Percentiles rank a stretch among this genome's conserved stretches.
These are phyloP conservation scores for Hygrophorus russula DNA, from an alignment of 768 basidiomycete species.

Conservation along the genomic window DNA sequence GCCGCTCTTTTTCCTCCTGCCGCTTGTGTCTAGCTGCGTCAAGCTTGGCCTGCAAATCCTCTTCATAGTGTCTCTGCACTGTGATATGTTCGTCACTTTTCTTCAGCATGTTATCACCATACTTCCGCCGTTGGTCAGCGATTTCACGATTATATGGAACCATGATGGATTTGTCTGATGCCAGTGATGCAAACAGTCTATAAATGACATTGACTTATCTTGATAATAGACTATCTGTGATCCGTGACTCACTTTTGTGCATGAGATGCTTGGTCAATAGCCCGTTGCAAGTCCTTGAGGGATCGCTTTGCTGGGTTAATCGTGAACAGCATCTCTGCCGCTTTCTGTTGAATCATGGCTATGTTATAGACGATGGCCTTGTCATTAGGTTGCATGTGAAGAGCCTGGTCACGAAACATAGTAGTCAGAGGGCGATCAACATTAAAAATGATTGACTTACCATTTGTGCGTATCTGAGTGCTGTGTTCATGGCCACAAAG, in stretches of 20 bases:
- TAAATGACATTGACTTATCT: not conserved
- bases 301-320: constrained; percentile 67
- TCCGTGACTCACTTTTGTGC: constrained; percentile 63
- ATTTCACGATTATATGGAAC: constrained; percentile 82
- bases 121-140: constrained; percentile 82
- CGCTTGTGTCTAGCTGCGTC: constrained; percentile 69
- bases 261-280: constrained; percentile 70
- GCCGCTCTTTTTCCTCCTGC: constrained; percentile 65
- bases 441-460: constrained; percentile 25
- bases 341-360: constrained; percentile 97
- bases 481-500: constrained; percentile 71
- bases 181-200: constrained; percentile 79
- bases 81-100: constrained; percentile 72
- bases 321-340: constrained; percentile 78
- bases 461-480: constrained; percentile 72
- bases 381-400: constrained; percentile 76
- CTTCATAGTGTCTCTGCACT: constrained; percentile 61
- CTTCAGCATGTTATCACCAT: constrained; percentile 79
- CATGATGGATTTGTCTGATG: constrained; percentile 52
- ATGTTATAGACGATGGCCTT: constrained; percentile 91
- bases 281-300: constrained; percentile 66
- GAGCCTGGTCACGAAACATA: constrained; percentile 40
- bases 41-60: constrained; percentile 57
- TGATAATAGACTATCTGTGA: not conserved
- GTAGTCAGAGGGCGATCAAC: constrained; percentile 1